phyloP scores from a whole-genome alignment of 352 stramenopile species.

The Phytophthora kernoviae region DNA sequence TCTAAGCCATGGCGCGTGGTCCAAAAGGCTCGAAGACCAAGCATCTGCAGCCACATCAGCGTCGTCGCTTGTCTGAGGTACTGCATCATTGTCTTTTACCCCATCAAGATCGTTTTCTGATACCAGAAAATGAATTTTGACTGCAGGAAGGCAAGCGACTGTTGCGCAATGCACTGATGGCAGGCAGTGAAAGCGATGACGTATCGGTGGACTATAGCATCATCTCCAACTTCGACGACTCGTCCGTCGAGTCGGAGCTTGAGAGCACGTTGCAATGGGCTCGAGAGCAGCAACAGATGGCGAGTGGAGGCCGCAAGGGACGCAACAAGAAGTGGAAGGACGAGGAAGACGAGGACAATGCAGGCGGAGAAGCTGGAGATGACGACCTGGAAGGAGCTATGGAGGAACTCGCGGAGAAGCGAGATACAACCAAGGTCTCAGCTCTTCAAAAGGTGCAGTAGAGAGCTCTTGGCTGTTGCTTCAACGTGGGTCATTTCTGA shows the following conservation, averaged over 20 bases:
- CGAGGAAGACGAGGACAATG: conserved; percentile 33
- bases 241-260: conserved; percentile 65
- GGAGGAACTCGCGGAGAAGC: conserved; percentile 67
- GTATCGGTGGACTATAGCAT: conserved; percentile 37
- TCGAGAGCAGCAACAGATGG: conserved; percentile 21
- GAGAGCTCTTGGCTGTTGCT: background rate
- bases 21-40: conserved; percentile 19
- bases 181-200: conserved; percentile 39
- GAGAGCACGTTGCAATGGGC: conserved; percentile 61
- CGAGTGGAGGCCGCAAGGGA: conserved; percentile 22
- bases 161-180: conserved; percentile 53
- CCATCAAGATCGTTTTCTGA: background rate
- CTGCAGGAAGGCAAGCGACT: conserved; percentile 56
- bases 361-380: conserved; percentile 29
- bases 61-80: conserved; percentile 34
- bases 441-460: conserved; percentile 46
- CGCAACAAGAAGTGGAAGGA: conserved; percentile 38
- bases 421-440: conserved; percentile 61
- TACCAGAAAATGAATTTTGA: background rate
- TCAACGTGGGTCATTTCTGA: background rate
- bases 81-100: background rate
- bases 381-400: conserved; percentile 56
- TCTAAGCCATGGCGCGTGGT: conserved; percentile 12
- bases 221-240: conserved; percentile 39
- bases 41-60: conserved; percentile 29